These are phyloP conservation scores for Ilex paraguariensis DNA, from an alignment of 305 asterid species.

Conservation along the genomic window DNA sequence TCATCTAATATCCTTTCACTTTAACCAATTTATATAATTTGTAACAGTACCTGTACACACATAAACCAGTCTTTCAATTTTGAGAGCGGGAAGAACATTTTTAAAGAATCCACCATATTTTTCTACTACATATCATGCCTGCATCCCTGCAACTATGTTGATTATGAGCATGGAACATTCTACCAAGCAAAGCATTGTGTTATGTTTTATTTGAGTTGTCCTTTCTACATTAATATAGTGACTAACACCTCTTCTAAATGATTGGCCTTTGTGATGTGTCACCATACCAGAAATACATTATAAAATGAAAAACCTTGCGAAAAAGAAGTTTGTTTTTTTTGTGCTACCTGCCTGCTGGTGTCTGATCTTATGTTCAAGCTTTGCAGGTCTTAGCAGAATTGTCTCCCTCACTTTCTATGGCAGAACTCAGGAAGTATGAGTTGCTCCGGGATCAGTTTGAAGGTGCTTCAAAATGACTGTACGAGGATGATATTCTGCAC, in stretches of 20 bases:
- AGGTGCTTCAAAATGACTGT: conserved; percentile 55
- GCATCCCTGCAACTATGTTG: too few relatives aligned
- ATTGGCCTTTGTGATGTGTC: background rate
- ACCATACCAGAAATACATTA: background rate
- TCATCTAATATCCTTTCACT: too few relatives aligned
- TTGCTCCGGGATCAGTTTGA: conserved; percentile 73
- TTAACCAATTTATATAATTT: too few relatives aligned
- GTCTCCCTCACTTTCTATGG: conserved; percentile 86
- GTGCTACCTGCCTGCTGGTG: background rate
- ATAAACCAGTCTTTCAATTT: too few relatives aligned
- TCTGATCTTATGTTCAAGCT: conserved; percentile 9
- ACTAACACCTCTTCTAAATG: background rate
- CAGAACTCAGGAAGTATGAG: conserved; percentile 83
- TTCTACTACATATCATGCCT: too few relatives aligned
- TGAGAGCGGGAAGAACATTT: too few relatives aligned
- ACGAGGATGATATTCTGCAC: too few relatives aligned
- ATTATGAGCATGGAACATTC: too few relatives aligned
- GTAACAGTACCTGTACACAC: too few relatives aligned
- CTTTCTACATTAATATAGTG: background rate
- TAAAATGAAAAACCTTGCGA: background rate
- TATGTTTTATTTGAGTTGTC: too few relatives aligned
- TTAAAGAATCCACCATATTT: too few relatives aligned
- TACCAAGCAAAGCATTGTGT: too few relatives aligned
- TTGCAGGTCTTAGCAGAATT: conserved; percentile 73
- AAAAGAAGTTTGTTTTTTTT: background rate